Conservation (phyloP, 768 basidiomycete species). For the Termitomyces sp. region DNA sequence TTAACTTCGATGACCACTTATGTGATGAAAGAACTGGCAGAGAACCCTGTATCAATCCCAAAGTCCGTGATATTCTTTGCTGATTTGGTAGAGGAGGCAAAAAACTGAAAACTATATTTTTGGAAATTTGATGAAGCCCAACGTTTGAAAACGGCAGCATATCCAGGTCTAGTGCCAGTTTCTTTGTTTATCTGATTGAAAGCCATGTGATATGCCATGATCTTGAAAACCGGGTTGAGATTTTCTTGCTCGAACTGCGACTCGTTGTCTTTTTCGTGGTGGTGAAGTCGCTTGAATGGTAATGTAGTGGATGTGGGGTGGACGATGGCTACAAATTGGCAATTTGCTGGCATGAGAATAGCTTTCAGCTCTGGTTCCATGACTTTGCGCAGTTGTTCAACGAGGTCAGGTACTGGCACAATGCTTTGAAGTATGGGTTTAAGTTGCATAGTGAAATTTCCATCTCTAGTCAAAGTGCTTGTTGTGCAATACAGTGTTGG, state of each 20-base stretch:
- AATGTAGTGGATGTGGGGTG: not conserved
- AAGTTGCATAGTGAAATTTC: too few relatives aligned
- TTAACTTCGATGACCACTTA: not conserved
- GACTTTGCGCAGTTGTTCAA: not conserved
- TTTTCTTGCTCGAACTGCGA: not conserved
- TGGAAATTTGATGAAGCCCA: not conserved
- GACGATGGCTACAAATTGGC: not conserved
- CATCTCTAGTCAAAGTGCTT: too few relatives aligned
- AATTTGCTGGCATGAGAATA: not conserved
- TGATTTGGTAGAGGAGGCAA: not conserved
- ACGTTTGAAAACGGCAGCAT: too few relatives aligned
- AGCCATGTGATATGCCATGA: not conserved
- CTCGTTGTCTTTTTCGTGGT: not conserved
- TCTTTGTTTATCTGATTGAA: not conserved
- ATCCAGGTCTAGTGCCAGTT: not conserved
- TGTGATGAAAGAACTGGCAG: too few relatives aligned
- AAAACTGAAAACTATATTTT: not conserved
- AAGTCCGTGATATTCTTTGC: not conserved
- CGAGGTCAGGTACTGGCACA: not conserved
- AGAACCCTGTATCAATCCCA: not conserved
- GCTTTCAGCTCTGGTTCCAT: not conserved
- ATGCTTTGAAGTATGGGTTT: not conserved
- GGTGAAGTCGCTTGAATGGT: not conserved
- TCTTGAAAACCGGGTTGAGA: not conserved
- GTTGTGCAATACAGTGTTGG: too few relatives aligned